Percentiles rank a stretch among this genome's conserved stretches.
These are phyloP conservation scores for Datisca glomerata DNA, from an alignment of 306 rosid species.

Conservation along the genomic window DNA sequence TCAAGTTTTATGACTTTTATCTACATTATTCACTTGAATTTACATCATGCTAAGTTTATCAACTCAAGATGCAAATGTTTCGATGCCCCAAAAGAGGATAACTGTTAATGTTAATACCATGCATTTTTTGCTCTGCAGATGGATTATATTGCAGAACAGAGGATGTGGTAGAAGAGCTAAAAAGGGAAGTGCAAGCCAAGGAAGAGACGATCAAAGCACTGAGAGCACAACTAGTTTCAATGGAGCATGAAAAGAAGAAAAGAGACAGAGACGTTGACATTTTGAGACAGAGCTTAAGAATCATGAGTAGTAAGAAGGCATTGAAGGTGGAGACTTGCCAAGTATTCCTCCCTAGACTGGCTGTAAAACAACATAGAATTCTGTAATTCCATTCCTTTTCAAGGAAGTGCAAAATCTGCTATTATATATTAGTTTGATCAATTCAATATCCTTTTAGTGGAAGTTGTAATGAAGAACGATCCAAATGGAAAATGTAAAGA, in stretches of 20 bases:
- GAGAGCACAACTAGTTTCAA: conserved; percentile 27
- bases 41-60: no score
- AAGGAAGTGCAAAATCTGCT: no score
- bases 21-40: not conserved
- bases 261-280: conserved; percentile 71
- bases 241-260: conserved; percentile 46
- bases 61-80: no score
- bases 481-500: no score
- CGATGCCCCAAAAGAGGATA: no score
- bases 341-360: conserved; percentile 19
- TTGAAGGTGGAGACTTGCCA: conserved; percentile 20
- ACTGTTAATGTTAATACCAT: no score
- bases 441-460: no score
- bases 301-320: conserved; percentile 45
- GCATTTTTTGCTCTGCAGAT: no score
- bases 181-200: conserved; percentile 42
- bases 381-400: not conserved
- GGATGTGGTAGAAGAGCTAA: conserved; percentile 57
- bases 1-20: not conserved
- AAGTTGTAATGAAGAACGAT: no score
- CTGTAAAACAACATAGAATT: conserved; percentile 1
- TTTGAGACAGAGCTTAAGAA: conserved; percentile 79
- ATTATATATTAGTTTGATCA: no score
- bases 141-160: conserved; percentile 64
- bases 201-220: conserved; percentile 45